phyloP scores from a whole-genome alignment of 352 stramenopile species.

The Globisporangium radiosum region DNA sequence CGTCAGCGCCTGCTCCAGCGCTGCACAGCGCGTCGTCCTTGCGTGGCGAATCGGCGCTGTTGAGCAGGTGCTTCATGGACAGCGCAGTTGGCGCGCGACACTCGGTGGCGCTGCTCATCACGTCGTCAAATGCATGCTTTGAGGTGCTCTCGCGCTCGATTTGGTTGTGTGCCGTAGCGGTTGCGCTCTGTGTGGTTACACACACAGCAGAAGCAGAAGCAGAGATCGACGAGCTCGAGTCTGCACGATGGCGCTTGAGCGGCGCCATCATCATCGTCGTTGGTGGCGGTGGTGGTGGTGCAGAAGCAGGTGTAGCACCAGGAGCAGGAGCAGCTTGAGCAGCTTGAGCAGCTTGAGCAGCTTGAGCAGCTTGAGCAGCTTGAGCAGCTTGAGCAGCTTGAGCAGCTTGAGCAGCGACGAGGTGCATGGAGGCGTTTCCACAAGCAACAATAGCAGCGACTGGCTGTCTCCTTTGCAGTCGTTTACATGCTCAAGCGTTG shows the following conservation, averaged over 20 bases:
- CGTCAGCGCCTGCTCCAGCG: not conserved
- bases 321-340: no score
- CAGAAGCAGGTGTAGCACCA: no score
- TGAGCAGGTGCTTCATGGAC: constrained; percentile 13
- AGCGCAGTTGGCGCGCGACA: constrained; percentile 1
- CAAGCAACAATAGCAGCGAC: no score
- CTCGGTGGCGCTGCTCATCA: constrained; percentile 1
- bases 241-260: constrained; percentile 33
- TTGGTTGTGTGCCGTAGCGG: not conserved
- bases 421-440: no score
- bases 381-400: no score
- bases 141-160: no score
- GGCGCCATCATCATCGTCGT: constrained; percentile 2
- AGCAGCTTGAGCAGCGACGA: no score
- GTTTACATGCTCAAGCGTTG: no score
- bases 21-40: not conserved
- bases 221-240: constrained; percentile 12
- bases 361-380: no score
- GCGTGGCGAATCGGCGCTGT: constrained; percentile 2
- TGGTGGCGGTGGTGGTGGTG: no score
- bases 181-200: not conserved
- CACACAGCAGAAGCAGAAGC: constrained; percentile 13
- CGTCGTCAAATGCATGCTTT: not conserved
- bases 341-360: no score
- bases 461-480: no score